Evolutionary conservation across 768 basidiomycete genomes (phyloP).

Genomic region (Mycena indigotica): DNA sequence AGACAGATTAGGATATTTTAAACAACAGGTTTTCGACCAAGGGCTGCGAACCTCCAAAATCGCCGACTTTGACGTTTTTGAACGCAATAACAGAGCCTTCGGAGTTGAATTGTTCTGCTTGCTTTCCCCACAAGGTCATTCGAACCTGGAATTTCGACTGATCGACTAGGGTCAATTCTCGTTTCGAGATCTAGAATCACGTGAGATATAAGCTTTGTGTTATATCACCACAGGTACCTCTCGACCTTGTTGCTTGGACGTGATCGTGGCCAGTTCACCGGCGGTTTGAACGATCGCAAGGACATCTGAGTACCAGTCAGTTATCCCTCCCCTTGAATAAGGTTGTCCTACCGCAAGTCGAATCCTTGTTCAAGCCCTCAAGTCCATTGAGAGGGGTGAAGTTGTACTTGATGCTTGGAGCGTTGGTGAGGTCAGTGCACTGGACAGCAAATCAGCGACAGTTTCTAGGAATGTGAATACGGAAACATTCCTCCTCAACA

Average conservation of each 20-base stretch:
- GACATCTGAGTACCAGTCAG: slow-evolving; percentile 59
- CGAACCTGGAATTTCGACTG: slow-evolving; percentile 75
- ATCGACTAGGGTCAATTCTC: slow-evolving; percentile 89
- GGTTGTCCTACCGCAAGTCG: slow-evolving; percentile 69
- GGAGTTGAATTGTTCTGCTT: slow-evolving; percentile 78
- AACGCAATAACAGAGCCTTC: slow-evolving; percentile 80
- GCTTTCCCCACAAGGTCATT: slow-evolving; percentile 94
- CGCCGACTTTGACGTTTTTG: slow-evolving; percentile 91
- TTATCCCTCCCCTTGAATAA: slow-evolving; percentile 12
- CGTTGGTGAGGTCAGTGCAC: slow-evolving; percentile 77
- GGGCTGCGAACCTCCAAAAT: slow-evolving; percentile 72
- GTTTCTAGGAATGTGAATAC: not conserved
- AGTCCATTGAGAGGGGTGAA: slow-evolving; percentile 72
- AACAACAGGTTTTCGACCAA: not conserved
- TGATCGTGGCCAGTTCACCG: slow-evolving; percentile 67
- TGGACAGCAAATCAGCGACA: too few relatives aligned
- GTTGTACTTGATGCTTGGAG: slow-evolving; percentile 83
- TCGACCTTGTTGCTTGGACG: slow-evolving; percentile 71
- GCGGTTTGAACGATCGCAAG: slow-evolving; percentile 85
- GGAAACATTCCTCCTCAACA: slow-evolving; percentile 70
- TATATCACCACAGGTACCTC: too few relatives aligned
- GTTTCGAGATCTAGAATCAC: slow-evolving; percentile 47
- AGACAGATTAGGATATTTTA: slow-evolving; percentile 7
- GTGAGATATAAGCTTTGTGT: too few relatives aligned
- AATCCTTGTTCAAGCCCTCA: slow-evolving; percentile 69